phyloP scores from a whole-genome alignment of 495 filamentous ascomycete species.

The Eremomyces bilateralis region DNA sequence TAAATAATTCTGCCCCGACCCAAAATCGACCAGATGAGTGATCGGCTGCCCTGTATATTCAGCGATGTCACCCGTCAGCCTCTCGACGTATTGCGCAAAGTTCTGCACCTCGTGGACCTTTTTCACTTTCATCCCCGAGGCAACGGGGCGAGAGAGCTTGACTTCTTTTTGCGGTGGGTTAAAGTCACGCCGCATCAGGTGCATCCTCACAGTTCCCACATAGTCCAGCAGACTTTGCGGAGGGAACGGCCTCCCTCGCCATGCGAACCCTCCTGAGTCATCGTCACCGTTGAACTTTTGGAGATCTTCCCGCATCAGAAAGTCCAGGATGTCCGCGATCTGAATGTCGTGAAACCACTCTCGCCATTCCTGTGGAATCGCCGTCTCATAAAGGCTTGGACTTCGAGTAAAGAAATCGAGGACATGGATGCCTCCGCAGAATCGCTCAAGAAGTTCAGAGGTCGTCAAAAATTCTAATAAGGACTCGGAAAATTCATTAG shows the following conservation, averaged over 20 bases:
- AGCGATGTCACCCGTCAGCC: conserved; percentile 29
- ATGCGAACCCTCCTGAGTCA: conserved; percentile 10
- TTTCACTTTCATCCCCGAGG: conserved; percentile 86
- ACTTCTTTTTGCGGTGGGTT: conserved; percentile 14
- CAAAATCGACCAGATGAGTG: conserved; percentile 74
- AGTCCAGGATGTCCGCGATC: conserved; percentile 51
- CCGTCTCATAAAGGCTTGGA: conserved; percentile 49
- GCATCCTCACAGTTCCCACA: conserved; percentile 46
- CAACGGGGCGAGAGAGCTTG: conserved; percentile 37
- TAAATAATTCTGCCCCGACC: conserved; percentile 89
- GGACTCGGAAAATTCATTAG: conserved; percentile 55
- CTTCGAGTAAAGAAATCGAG: conserved; percentile 87
- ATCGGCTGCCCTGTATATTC: conserved; percentile 11
- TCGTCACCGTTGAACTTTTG: conserved; percentile 6
- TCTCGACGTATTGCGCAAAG: conserved; percentile 37
- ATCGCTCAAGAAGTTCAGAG: conserved; percentile 56
- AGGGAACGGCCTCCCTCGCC: conserved; percentile 32
- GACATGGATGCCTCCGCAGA: conserved; percentile 88
- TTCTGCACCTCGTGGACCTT: conserved; percentile 76
- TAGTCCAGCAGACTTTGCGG: conserved; percentile 52
- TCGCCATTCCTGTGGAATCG: conserved; percentile 63
- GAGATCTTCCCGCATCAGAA: conserved; percentile 51
- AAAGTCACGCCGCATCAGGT: conserved; percentile 45
- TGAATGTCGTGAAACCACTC: conserved; percentile 47
- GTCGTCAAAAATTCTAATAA: conserved; percentile 56